phyloP scores from a whole-genome alignment of 1,284 basidiomycete genomes.

The Leccinum solheimii region DNA sequence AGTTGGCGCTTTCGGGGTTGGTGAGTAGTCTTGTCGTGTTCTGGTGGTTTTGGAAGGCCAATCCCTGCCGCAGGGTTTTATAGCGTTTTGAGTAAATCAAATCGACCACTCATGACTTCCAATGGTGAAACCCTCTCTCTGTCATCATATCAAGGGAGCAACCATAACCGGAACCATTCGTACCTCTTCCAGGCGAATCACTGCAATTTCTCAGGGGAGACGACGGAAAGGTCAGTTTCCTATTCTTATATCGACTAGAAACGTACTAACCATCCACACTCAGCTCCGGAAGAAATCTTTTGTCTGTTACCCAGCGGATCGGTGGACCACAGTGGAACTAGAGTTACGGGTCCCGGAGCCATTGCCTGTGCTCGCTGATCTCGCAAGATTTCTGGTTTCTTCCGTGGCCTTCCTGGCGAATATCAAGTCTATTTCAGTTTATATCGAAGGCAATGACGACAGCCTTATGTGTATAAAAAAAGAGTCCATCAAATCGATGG shows the following conservation, averaged over 20 bases:
- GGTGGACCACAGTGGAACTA: slow-evolving; percentile 16
- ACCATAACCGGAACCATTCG: background rate
- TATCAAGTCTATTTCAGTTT: slow-evolving; percentile 73
- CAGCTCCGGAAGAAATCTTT: slow-evolving; percentile 25
- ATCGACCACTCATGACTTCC: slow-evolving; percentile 89
- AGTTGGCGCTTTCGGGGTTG: slow-evolving; percentile 85
- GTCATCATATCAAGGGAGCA: background rate
- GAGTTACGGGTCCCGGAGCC: slow-evolving; percentile 66
- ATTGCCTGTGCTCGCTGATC: slow-evolving; percentile 55
- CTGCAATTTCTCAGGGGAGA: slow-evolving; percentile 83
- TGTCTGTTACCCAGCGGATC: slow-evolving; percentile 63
- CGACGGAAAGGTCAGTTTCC: slow-evolving; percentile 14
- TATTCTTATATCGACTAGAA: slow-evolving; percentile 39
- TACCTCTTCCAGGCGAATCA: slow-evolving; percentile 12
- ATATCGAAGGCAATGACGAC: slow-evolving; percentile 73
- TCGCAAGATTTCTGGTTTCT: slow-evolving; percentile 86
- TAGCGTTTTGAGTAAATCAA: slow-evolving; percentile 79
- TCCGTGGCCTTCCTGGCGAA: slow-evolving; percentile 90
- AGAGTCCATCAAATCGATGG: slow-evolving; percentile 1
- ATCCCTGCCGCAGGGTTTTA: slow-evolving; percentile 59
- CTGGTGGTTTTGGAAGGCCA: background rate
- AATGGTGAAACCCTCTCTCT: slow-evolving; percentile 48
- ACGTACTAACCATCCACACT: background rate
- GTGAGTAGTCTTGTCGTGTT: slow-evolving; percentile 40
- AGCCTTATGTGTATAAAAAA: slow-evolving; percentile 76